phyloP scores from a whole-genome alignment of 2,329 filamentous ascomycete genomes.

The Ophiostoma perfectum region DNA sequence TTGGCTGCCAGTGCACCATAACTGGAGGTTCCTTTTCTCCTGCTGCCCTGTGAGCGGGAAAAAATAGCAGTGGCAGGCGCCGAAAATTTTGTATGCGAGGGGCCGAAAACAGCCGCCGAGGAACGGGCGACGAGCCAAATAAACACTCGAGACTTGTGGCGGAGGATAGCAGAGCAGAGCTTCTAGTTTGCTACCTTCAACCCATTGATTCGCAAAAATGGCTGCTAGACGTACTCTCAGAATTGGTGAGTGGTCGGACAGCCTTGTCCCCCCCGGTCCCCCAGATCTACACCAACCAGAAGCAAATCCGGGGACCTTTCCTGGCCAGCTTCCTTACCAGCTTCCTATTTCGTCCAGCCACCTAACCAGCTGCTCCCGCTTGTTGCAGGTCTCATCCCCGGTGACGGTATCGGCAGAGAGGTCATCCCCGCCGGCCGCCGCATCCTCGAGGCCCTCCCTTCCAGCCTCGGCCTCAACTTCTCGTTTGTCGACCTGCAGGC shows the following conservation, averaged over 20 bases:
- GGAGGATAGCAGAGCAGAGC: constrained; percentile 6
- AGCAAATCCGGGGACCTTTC: neutral
- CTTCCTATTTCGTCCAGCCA: neutral
- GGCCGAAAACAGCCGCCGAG: constrained; percentile 19
- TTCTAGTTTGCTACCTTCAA: neutral
- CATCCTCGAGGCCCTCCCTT: constrained; percentile 84
- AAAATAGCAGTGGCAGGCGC: constrained; percentile 6
- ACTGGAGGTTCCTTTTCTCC: constrained; percentile 11
- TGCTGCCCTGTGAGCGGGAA: neutral
- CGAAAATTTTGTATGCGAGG: constrained; percentile 16
- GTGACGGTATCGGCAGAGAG: constrained; percentile 96
- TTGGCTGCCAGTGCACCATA: constrained; percentile 20
- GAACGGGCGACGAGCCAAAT: neutral
- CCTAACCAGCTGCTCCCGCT: constrained; percentile 6
- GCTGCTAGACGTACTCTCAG: constrained; percentile 55
- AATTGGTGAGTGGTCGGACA: constrained; percentile 50
- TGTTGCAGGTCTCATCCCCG: constrained; percentile 80
- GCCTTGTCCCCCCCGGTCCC: neutral
- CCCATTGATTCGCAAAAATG: constrained; percentile 43
- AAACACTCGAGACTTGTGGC: neutral
- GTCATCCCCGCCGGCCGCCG: constrained; percentile 93
- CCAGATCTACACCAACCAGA: neutral
- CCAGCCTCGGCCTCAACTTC: constrained; percentile 89
- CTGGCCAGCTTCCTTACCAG: neutral
- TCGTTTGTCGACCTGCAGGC: constrained; percentile 89